Conservation (phyloP, 768 basidiomycete genomes). For the Lentinula boryana region DNA sequence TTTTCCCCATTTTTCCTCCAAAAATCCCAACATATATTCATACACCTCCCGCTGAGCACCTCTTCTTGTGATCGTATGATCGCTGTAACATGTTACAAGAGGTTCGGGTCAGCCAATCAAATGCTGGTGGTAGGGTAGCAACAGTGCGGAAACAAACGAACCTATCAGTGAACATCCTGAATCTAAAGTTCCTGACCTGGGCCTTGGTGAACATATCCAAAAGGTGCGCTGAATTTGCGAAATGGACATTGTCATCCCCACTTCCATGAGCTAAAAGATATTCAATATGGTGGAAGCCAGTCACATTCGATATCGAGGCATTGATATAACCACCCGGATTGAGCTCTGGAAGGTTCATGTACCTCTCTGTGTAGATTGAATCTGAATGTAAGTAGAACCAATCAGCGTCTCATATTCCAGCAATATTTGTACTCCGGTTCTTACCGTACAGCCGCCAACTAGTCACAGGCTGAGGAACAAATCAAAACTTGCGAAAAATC, state of each 20-base stretch:
- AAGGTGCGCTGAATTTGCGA: conserved; percentile 82
- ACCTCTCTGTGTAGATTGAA: conserved; percentile 95
- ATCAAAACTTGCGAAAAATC: neutral
- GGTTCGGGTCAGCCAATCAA: conserved; percentile 10
- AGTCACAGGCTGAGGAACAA: conserved; percentile 63
- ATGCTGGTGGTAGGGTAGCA: conserved; percentile 12
- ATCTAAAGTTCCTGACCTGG: conserved; percentile 68
- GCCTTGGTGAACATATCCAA: conserved; percentile 88
- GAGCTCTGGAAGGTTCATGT: conserved; percentile 79
- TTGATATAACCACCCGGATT: conserved; percentile 89
- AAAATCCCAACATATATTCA: conserved; percentile 78
- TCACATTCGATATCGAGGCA: conserved; percentile 83
- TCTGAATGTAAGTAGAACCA: conserved; percentile 37
- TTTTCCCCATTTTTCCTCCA: conserved; percentile 92
- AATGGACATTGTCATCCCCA: conserved; percentile 97
- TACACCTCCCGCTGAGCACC: conserved; percentile 83
- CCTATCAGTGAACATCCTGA: conserved; percentile 98
- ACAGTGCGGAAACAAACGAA: conserved; percentile 23
- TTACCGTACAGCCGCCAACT: conserved; percentile 80
- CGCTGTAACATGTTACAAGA: conserved; percentile 37
- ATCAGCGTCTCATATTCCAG: neutral
- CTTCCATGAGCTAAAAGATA: conserved; percentile 89
- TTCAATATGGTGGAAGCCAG: conserved; percentile 74
- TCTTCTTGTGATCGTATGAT: conserved; percentile 69
- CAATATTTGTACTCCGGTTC: conserved; percentile 13